Evolutionary conservation across 2,329 filamentous ascomycete species (phyloP).

Genomic region (Venturiaceae sp.): DNA sequence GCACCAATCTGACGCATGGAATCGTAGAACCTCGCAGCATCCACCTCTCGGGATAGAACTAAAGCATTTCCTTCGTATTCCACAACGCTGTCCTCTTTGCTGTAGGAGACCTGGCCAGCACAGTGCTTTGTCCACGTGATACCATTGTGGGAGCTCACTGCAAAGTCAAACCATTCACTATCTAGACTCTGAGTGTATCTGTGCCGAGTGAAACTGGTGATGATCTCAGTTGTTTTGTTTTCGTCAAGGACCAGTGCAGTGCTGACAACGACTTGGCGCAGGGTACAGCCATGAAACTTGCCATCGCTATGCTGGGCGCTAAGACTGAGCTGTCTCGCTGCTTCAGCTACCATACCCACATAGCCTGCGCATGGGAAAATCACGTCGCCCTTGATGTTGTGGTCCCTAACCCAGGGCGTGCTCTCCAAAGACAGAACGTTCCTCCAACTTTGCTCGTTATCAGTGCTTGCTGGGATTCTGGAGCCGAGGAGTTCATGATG

Average conservation of each 20-base stretch:
- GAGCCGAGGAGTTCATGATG: neutral
- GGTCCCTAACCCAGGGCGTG: constrained; percentile 16
- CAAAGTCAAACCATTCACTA: neutral
- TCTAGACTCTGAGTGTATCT: neutral
- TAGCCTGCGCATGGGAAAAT: constrained; percentile 24
- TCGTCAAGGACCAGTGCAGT: neutral
- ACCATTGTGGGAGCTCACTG: neutral
- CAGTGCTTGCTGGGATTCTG: no score
- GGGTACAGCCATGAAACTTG: no score
- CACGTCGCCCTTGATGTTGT: constrained; percentile 14
- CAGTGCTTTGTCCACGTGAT: neutral
- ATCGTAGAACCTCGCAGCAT: neutral
- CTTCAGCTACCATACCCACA: constrained; percentile 23
- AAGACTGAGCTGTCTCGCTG: constrained; percentile 12
- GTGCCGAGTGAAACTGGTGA: neutral
- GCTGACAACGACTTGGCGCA: neutral
- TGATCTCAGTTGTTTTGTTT: neutral
- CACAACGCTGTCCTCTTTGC: no score
- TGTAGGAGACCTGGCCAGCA: neutral
- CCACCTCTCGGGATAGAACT: no score
- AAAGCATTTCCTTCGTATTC: no score
- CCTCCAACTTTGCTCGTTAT: constrained; percentile 12
- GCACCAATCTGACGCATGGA: neutral
- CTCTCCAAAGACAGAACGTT: constrained; percentile 14
- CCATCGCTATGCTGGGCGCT: neutral